Evolutionary conservation across 495 filamentous ascomycete genomes (phyloP).

Genomic region (Penicillium diatomitis): DNA sequence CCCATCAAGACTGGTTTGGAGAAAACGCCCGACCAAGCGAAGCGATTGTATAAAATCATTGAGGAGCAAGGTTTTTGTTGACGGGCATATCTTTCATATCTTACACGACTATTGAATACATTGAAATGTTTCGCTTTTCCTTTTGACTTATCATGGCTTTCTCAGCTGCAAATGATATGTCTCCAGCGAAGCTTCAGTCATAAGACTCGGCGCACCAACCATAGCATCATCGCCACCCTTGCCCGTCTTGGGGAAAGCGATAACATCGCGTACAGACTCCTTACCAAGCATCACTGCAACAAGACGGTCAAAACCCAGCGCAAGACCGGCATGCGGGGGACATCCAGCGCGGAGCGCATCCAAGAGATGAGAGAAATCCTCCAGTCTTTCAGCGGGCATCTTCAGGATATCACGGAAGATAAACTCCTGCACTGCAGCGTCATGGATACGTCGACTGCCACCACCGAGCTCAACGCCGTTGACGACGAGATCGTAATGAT

Average conservation of each 20-base stretch:
- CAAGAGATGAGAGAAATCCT: slow-evolving; percentile 76
- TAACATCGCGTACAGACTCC: slow-evolving; percentile 77
- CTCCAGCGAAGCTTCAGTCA: slow-evolving; percentile 54
- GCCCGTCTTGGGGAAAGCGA: slow-evolving; percentile 89
- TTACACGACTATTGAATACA: not conserved
- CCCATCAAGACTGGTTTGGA: too few relatives aligned
- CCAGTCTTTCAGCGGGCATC: slow-evolving; percentile 49
- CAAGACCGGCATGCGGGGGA: slow-evolving; percentile 94
- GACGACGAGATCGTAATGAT: slow-evolving; percentile 91
- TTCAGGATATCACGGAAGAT: slow-evolving; percentile 76
- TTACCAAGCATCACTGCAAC: slow-evolving; percentile 71
- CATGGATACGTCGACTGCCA: slow-evolving; percentile 86
- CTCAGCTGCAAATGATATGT: slow-evolving; percentile 53
- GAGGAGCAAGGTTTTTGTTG: too few relatives aligned
- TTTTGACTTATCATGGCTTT: slow-evolving; percentile 5
- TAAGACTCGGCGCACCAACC: slow-evolving; percentile 61
- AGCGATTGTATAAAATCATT: too few relatives aligned
- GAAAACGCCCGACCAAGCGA: too few relatives aligned
- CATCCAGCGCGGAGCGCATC: slow-evolving; percentile 77
- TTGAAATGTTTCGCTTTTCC: not conserved
- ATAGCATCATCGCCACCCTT: slow-evolving; percentile 72
- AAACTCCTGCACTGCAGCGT: slow-evolving; percentile 74
- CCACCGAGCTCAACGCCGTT: slow-evolving; percentile 94
- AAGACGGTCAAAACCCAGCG: slow-evolving; percentile 84
- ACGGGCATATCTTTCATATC: too few relatives aligned